Evolutionary conservation across 352 stramenopile species (phyloP).

Genomic region (Plasmopara muralis): DNA sequence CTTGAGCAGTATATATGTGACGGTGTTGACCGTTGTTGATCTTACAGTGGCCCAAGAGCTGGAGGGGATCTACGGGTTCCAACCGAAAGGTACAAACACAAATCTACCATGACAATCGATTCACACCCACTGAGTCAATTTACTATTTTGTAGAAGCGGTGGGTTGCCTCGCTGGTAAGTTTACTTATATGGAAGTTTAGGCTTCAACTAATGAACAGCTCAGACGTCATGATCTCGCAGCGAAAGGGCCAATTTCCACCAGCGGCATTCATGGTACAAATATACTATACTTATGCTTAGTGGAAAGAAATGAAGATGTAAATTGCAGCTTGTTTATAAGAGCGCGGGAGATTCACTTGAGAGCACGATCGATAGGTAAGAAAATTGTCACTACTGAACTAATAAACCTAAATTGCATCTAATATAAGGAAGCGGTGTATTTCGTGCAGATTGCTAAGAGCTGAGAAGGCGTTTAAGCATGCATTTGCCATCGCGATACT

Average conservation of each 20-base stretch:
- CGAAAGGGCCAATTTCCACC: slow-evolving; percentile 57
- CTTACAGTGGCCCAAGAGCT: slow-evolving; percentile 47
- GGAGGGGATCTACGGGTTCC: slow-evolving; percentile 44
- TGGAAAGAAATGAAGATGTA: slow-evolving; percentile 1
- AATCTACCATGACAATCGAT: neutral
- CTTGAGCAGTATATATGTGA: neutral
- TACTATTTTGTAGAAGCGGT: slow-evolving; percentile 24
- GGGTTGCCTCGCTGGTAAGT: slow-evolving; percentile 48
- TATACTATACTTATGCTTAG: neutral
- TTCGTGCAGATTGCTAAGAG: slow-evolving; percentile 35
- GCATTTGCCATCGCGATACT: slow-evolving; percentile 45
- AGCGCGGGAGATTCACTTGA: slow-evolving; percentile 26
- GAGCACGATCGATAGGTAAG: slow-evolving; percentile 38
- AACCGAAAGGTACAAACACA: slow-evolving; percentile 28
- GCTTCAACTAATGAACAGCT: neutral
- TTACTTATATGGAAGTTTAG: neutral
- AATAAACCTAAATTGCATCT: neutral
- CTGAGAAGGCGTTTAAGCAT: slow-evolving; percentile 54
- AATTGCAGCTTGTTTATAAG: slow-evolving; percentile 36
- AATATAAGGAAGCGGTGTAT: neutral
- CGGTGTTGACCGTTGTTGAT: slow-evolving; percentile 1
- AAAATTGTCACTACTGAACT: neutral
- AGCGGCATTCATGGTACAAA: slow-evolving; percentile 55
- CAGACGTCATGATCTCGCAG: slow-evolving; percentile 78
- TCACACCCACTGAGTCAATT: neutral